These are phyloP conservation scores for Seminavis robusta DNA, from an alignment of 108 stramenopile species.

Conservation along the genomic window DNA sequence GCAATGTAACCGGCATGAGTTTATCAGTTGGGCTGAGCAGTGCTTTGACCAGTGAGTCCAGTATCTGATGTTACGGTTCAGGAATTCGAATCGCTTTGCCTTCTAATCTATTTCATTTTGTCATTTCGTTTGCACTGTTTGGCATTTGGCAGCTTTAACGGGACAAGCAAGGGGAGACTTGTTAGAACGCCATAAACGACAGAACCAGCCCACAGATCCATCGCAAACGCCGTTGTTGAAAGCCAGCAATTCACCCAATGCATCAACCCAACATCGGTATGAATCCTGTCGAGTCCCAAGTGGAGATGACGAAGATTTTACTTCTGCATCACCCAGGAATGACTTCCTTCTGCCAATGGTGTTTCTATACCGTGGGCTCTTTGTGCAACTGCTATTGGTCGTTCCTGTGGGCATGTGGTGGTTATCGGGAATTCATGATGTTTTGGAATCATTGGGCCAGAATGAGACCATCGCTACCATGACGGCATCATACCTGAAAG, in stretches of 20 bases:
- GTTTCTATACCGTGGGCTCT: conserved; percentile 44
- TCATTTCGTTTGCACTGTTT: too few relatives aligned
- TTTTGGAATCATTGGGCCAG: conserved; percentile 52
- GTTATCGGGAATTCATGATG: conserved; percentile 37
- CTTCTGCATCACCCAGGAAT: background rate
- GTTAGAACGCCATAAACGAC: conserved; percentile 5
- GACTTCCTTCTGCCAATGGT: conserved; percentile 36
- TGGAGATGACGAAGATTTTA: conserved; percentile 2
- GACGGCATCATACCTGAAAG: conserved; percentile 39
- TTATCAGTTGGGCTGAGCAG: conserved; percentile 51
- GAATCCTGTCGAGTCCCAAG: background rate
- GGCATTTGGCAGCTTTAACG: too few relatives aligned
- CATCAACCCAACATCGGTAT: background rate
- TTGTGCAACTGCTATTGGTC: conserved; percentile 42
- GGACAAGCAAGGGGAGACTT: conserved; percentile 29
- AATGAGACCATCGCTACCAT: conserved; percentile 28
- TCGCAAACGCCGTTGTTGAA: background rate
- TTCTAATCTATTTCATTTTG: too few relatives aligned
- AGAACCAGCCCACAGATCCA: background rate
- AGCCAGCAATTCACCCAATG: background rate
- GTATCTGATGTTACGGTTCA: too few relatives aligned
- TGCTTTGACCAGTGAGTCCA: too few relatives aligned
- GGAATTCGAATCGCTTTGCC: too few relatives aligned
- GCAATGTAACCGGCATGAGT: conserved; percentile 64
- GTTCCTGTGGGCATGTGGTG: conserved; percentile 54